Base-by-base conservation (phyloP, 2,329 filamentous ascomycete species). In the Fusarium keratoplasticum region DNA sequence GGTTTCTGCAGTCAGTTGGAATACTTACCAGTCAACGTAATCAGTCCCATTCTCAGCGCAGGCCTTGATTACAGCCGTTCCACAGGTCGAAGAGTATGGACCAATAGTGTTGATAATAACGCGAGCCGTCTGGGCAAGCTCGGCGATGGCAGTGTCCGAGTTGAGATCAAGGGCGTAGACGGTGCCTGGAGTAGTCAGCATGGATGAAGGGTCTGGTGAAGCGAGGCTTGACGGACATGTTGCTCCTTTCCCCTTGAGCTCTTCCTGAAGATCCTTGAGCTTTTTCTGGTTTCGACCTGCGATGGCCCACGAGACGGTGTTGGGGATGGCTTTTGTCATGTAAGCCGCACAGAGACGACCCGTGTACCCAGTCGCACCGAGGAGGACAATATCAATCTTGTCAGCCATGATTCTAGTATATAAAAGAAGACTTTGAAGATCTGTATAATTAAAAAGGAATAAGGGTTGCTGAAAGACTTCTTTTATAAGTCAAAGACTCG, bases 291-390 rank as follows among this genome's bases (percentile, higher is more conserved):
- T 95, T 25, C 95, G 92, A 22, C 95, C 95, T 47, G 94, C 94
- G 58, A 97, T 86, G 11, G 93, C 95, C 95, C 95, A 97, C 84
- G 89, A 93, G 66, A 96, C 82, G 80, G 93, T 88, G 22, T 91
- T 93, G 0, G 94, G 93, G 1, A 94, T 86, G 71, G 89, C 84
- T 22, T 87, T 87, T 58, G 90, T 87, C 79, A 97, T 92, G 82
- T 95, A 90, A 81, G 95, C 90, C 44, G 91, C 91, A 3, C 91
- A 90, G 70, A 93, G 87, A 73, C 90, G 91, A 20, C 95, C 95
- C 0, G 95, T 97, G 83, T 96, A 97, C 27, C 95, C 95, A 47
- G 87, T 87, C n/a, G 88, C 88, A 42, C 88, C 88, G 61, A 88
- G 86, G 31, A 89, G 81, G 29, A 89, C 84, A 22, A 89, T 70